phyloP scores from a whole-genome alignment of 2,329 filamentous ascomycete genomes.

The Aspergillus udagawae region DNA sequence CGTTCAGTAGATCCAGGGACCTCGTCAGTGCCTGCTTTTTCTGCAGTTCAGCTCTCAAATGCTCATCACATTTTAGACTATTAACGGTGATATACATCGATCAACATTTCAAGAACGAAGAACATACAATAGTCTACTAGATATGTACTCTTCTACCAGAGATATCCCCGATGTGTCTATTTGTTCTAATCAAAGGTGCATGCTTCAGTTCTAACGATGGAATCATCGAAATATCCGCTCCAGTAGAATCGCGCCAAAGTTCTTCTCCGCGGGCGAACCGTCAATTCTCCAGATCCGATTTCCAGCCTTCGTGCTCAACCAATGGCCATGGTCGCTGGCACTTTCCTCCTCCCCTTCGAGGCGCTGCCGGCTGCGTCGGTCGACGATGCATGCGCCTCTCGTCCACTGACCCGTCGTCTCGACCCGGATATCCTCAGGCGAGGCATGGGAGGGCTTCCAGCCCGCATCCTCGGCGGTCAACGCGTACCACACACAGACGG shows the following conservation, averaged over 20 bases:
- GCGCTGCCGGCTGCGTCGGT: constrained; percentile 57
- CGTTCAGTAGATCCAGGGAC: no score
- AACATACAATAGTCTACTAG: no score
- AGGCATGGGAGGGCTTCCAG: constrained; percentile 46
- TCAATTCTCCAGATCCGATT: constrained; percentile 78
- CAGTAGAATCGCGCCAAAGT: constrained; percentile 64
- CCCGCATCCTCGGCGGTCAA: constrained; percentile 47
- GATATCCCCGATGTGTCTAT: neutral
- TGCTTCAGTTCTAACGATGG: neutral
- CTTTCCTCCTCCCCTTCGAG: constrained; percentile 51
- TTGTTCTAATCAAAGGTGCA: neutral
- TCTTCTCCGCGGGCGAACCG: constrained; percentile 61
- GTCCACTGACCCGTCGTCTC: constrained; percentile 95
- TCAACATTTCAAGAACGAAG: no score
- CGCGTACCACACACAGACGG: constrained; percentile 74
- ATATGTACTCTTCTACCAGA: neutral
- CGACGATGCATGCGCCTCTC: constrained; percentile 81
- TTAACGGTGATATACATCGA: no score
- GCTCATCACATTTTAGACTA: no score
- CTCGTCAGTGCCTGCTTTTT: no score
- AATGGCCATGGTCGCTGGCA: constrained; percentile 68
- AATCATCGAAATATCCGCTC: constrained; percentile 53
- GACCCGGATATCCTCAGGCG: constrained; percentile 76
- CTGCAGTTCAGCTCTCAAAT: no score
- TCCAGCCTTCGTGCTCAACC: constrained; percentile 69